Conservation (phyloP, 2,329 filamentous ascomycete species). For the Trichoderma atrobrunneum region DNA sequence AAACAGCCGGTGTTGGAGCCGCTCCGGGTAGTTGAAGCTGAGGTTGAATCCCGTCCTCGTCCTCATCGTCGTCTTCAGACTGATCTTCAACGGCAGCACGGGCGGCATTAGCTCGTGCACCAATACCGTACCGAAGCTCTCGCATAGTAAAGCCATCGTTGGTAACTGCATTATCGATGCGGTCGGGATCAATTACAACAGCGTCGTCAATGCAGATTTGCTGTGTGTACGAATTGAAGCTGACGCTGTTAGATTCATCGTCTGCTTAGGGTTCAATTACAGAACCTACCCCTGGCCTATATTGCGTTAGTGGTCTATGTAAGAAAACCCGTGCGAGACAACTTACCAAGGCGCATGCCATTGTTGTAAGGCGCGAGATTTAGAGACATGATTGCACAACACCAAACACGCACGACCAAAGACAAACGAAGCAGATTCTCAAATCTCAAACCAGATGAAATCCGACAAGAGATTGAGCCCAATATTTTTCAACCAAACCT, state of each 20-base stretch:
- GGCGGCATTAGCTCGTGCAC: no score
- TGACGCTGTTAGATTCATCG: no score
- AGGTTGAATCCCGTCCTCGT: background rate
- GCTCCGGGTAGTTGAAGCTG: background rate
- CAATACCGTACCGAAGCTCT: background rate
- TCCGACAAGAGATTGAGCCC: background rate
- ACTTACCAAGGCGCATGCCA: background rate
- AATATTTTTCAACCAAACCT: background rate
- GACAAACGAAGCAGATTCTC: background rate
- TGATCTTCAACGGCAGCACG: background rate
- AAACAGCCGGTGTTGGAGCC: no score
- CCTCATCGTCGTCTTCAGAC: background rate
- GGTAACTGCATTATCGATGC: background rate
- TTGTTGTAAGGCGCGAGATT: background rate
- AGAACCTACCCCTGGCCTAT: background rate
- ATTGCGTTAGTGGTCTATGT: background rate
- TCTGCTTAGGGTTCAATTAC: background rate
- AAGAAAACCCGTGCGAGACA: background rate
- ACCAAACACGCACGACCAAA: background rate
- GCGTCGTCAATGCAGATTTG: background rate
- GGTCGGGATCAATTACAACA: background rate
- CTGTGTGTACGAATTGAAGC: background rate
- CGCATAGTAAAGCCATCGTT: background rate
- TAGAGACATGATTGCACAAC: background rate
- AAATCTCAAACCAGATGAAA: background rate